Conservation (phyloP, 306 rosid species). For the Rubus idaeus region DNA sequence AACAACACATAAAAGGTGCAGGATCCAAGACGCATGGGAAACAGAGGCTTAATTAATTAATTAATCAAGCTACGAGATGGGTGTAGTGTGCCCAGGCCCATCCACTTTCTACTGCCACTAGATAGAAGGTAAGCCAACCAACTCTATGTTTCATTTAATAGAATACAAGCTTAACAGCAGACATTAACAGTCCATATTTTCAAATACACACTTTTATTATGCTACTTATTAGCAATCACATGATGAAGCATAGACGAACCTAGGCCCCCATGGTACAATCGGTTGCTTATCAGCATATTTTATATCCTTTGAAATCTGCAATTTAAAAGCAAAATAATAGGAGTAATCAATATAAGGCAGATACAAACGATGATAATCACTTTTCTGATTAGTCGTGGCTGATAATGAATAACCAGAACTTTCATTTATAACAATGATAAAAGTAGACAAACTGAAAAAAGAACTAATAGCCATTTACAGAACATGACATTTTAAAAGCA, state of each 20-base stretch:
- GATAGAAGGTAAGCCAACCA: neutral
- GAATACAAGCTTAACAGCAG: slow-evolving; percentile 4
- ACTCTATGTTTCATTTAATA: neutral
- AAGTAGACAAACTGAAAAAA: slow-evolving; percentile 17
- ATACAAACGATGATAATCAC: slow-evolving; percentile 6
- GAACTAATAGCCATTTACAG: neutral
- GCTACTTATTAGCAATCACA: slow-evolving; percentile 20
- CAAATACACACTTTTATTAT: neutral
- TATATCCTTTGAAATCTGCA: slow-evolving; percentile 94
- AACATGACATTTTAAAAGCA: neutral
- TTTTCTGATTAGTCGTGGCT: neutral
- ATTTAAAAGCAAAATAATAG: slow-evolving; percentile 5
- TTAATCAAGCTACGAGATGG: neutral
- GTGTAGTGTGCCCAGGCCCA: neutral
- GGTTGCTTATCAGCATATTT: slow-evolving; percentile 98
- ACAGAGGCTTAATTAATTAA: neutral
- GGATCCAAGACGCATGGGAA: neutral
- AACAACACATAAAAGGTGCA: slow-evolving; percentile 2
- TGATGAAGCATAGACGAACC: slow-evolving; percentile 47
- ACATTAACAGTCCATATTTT: neutral
- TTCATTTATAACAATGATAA: neutral
- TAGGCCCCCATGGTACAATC: slow-evolving; percentile 97
- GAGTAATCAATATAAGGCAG: slow-evolving; percentile 19
- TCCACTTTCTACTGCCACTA: neutral
- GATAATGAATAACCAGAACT: neutral